Evolutionary conservation across 2,329 filamentous ascomycete species (phyloP).

Genomic region (Pseudocercospora macadamiae): DNA sequence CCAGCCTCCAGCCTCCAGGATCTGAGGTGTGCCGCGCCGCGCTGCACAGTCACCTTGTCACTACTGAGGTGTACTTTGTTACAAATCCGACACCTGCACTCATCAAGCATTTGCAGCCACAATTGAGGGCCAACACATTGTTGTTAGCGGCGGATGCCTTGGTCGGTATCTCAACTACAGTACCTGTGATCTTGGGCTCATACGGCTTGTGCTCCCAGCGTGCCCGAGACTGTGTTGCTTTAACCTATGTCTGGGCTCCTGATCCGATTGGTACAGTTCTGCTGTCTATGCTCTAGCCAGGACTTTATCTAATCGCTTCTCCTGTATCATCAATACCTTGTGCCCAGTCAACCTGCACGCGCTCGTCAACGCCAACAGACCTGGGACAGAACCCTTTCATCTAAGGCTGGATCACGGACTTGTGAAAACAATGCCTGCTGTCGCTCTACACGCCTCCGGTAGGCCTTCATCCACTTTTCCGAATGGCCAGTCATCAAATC

Average conservation of each 20-base stretch:
- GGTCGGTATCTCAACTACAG: too few relatives aligned
- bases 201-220: too few relatives aligned
- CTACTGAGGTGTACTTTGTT: too few relatives aligned
- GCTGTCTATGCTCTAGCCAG: neutral
- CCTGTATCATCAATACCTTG: conserved; percentile 5
- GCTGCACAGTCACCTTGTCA: neutral
- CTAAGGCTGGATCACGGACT: conserved; percentile 13
- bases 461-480: conserved; percentile 41
- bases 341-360: neutral
- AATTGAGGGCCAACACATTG: too few relatives aligned
- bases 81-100: too few relatives aligned
- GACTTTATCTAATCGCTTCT: neutral
- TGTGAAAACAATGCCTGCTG: conserved; percentile 36
- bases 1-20: neutral
- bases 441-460: conserved; percentile 37
- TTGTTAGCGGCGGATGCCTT: too few relatives aligned
- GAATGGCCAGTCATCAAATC: conserved; percentile 40
- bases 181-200: too few relatives aligned
- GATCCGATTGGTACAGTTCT: neutral
- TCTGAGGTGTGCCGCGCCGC: neutral
- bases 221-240: too few relatives aligned
- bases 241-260: neutral
- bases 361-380: conserved; percentile 15
- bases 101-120: too few relatives aligned
- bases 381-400: conserved; percentile 13